Percentiles rank a stretch among this genome's conserved stretches.
Evolutionary conservation across 2,329 filamentous ascomycete species (phyloP).

Genomic region (Alternaria sp.): DNA sequence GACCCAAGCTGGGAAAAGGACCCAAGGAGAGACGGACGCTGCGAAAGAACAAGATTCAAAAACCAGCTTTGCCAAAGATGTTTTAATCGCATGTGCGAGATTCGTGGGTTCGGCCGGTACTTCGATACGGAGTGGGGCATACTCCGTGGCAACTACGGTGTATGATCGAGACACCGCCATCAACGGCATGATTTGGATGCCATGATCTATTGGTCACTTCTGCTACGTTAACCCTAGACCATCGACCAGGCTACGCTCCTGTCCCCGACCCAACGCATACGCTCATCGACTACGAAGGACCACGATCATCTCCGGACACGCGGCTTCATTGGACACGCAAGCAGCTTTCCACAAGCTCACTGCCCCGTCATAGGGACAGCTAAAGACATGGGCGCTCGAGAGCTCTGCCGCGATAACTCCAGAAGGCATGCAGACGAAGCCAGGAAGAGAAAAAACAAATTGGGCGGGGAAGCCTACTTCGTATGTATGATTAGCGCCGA

Average conservation of each 20-base stretch:
- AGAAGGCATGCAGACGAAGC: not conserved
- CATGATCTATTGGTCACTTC: no score
- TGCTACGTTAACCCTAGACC: not conserved
- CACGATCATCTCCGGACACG: not conserved
- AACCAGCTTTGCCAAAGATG: slow-evolving; percentile 37
- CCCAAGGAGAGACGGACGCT: slow-evolving; percentile 29
- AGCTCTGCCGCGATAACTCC: not conserved
- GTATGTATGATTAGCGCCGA: not conserved
- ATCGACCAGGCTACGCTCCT: not conserved
- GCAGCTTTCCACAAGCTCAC: not conserved
- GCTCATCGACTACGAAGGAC: not conserved
- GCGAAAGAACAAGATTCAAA: slow-evolving; percentile 24
- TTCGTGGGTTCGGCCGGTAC: slow-evolving; percentile 32
- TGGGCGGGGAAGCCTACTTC: not conserved
- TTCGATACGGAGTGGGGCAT: slow-evolving; percentile 35
- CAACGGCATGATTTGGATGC: not conserved
- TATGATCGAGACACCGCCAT: slow-evolving; percentile 2
- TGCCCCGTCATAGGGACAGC: not conserved
- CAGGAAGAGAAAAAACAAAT: not conserved
- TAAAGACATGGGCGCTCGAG: not conserved
- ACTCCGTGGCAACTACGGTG: slow-evolving; percentile 19
- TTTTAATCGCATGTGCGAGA: slow-evolving; percentile 36
- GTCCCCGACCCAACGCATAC: not conserved
- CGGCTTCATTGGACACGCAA: not conserved
- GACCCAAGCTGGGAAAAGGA: slow-evolving; percentile 38